Conservation (phyloP, 345 rosid genomes). For the Camelina neglecta region DNA sequence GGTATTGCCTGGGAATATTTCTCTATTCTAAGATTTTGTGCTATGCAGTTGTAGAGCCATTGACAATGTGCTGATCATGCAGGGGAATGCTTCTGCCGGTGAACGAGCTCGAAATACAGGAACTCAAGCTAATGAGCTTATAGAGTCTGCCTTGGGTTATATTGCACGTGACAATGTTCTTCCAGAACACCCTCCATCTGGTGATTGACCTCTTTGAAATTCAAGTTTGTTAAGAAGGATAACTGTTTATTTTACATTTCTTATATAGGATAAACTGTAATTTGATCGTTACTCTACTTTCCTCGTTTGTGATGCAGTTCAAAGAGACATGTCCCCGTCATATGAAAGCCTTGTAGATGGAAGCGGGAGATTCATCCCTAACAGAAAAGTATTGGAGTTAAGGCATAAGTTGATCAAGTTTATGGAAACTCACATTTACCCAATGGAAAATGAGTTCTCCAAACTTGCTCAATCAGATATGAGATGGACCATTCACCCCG, state of each 20-base stretch:
- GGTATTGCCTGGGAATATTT: constrained; percentile 53
- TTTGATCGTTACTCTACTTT: constrained; percentile 9
- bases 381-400: constrained; percentile 63
- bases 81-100: constrained; percentile 99
- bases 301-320: constrained; percentile 41
- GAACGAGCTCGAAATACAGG: constrained; percentile 77
- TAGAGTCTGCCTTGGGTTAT: constrained; percentile 67
- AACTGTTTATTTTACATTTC: constrained; percentile 10
- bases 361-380: constrained; percentile 75
- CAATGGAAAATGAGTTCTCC: constrained; percentile 76
- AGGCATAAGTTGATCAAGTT: constrained; percentile 74
- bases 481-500: constrained; percentile 92
- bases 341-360: constrained; percentile 53
- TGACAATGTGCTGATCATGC: constrained; percentile 34
- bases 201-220: constrained; percentile 45
- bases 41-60: constrained; percentile 12
- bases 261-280: neutral
- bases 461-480: constrained; percentile 73
- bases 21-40: neutral
- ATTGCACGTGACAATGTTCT: constrained; percentile 66
- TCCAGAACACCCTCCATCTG: constrained; percentile 72
- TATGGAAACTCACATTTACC: constrained; percentile 90
- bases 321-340: constrained; percentile 39
- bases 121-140: constrained; percentile 58
- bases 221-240: constrained; percentile 12